These are phyloP conservation scores for Aureobasidium zeae DNA, from an alignment of 2,329 filamentous ascomycete species.

Conservation along the genomic window DNA sequence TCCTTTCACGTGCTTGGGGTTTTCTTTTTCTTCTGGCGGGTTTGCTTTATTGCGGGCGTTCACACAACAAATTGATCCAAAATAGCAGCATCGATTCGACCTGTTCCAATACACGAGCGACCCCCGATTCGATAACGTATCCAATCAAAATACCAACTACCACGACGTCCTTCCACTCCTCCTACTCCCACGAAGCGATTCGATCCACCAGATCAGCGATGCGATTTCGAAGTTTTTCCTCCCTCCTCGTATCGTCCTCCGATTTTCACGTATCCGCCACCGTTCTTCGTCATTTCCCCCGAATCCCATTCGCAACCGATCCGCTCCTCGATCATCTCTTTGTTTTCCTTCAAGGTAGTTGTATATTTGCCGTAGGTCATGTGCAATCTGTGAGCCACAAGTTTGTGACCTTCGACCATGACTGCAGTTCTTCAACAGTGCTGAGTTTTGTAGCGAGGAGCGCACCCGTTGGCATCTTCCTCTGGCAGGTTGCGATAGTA, in stretches of 20 bases:
- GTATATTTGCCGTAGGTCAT: not conserved
- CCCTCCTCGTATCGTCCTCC: slow-evolving; percentile 3
- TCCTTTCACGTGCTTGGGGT: not conserved
- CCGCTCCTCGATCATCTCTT: not conserved
- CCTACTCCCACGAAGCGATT: not conserved
- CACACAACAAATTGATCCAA: slow-evolving; percentile 9
- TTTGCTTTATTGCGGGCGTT: slow-evolving; percentile 8
- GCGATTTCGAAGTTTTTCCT: slow-evolving; percentile 4
- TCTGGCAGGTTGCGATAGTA: too few relatives aligned
- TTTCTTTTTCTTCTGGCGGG: not conserved
- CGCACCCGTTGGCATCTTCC: too few relatives aligned
- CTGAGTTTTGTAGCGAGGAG: too few relatives aligned
- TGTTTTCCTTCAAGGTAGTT: not conserved
- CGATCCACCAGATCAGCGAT: slow-evolving; percentile 7
- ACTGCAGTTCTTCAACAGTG: too few relatives aligned
- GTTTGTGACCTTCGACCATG: not conserved
- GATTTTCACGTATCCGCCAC: too few relatives aligned
- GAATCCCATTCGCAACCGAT: slow-evolving; percentile 3
- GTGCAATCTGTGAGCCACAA: not conserved
- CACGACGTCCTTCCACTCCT: slow-evolving; percentile 8
- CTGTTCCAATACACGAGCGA: slow-evolving; percentile 10
- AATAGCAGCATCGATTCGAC: slow-evolving; percentile 13
- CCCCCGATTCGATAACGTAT: slow-evolving; percentile 14
- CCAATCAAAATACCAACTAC: slow-evolving; percentile 13
- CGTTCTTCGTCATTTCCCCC: slow-evolving; percentile 4